phyloP scores from a whole-genome alignment of 1,284 basidiomycete genomes.

The Pseudozyma thailandica region DNA sequence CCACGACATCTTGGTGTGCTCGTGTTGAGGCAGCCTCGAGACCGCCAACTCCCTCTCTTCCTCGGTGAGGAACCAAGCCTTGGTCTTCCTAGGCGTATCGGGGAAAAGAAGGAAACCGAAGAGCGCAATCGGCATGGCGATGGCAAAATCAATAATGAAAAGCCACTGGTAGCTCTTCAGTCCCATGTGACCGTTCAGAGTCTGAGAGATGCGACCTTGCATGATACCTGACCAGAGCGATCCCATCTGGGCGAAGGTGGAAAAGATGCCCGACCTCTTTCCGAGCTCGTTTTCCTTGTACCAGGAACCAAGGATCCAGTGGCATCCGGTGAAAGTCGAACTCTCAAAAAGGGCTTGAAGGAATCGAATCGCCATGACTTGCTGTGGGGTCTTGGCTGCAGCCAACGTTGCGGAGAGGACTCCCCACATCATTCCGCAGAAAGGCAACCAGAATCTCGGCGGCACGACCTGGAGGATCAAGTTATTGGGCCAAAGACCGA shows the following conservation, averaged over 20 bases:
- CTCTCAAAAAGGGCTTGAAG: constrained; percentile 79
- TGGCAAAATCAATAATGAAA: constrained; percentile 78
- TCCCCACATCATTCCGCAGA: constrained; percentile 58
- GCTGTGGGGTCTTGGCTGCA: constrained; percentile 40
- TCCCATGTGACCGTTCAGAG: constrained; percentile 74
- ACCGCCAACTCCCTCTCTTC: constrained; percentile 70
- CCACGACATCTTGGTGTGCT: constrained; percentile 69
- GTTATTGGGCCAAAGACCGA: constrained; percentile 62
- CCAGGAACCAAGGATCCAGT: constrained; percentile 80
- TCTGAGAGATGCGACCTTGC: constrained; percentile 75
- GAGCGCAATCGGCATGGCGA: constrained; percentile 76
- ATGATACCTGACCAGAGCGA: constrained; percentile 76
- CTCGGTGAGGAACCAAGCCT: constrained; percentile 75
- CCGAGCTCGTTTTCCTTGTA: constrained; percentile 77
- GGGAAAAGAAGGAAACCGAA: constrained; percentile 81
- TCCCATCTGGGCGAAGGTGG: constrained; percentile 75
- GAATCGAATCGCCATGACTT: constrained; percentile 79
- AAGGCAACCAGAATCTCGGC: constrained; percentile 54
- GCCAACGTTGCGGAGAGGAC: constrained; percentile 42
- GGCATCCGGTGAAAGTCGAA: constrained; percentile 70
- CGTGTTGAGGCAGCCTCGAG: constrained; percentile 68
- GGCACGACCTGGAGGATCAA: constrained; percentile 62
- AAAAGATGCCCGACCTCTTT: constrained; percentile 78
- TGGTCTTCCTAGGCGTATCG: constrained; percentile 76
- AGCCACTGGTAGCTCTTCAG: constrained; percentile 79